Evolutionary conservation across 2,329 filamentous ascomycete genomes (phyloP), one percentile per base, ranked within the genome.

Genomic region (Taxawa tesnikishii): DNA sequence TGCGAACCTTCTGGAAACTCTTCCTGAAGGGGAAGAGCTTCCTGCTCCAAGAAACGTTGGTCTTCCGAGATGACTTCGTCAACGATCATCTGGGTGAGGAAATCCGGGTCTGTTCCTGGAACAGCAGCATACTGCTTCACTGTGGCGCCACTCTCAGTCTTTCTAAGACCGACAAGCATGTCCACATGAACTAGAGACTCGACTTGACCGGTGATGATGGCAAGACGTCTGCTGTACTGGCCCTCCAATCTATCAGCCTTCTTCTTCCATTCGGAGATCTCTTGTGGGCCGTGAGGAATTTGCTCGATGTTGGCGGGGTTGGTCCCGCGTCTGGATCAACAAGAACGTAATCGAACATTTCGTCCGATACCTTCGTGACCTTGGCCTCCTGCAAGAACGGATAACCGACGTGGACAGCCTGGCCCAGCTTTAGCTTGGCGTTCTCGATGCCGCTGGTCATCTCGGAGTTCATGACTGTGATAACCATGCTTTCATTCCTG

Each of bases 381-480:
- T 88, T 88, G 32, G 83, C 90, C 59, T 98, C 92, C 46, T 93
- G 83, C 41, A 98, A 61, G 61, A 94, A 98, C 1, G 90, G 90
- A 49, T 93, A 98, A 23, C 88, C 87, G 38, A 96, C 82, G 51
- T 84, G 84, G 38, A 93, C 87, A 38, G 78, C 76, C 55, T 88
- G 73, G 27, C 87, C 88, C 27, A 98, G 68, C 50, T 84, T 88
- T 30, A 65, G 60, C 53, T 84, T 83, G 34, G 87, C 87, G 33
- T 72, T 62, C 43, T 82, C 75, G 14, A 77, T 66, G 41, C 73
- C 81, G 29, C 79, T 76, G 21, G 79, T 75, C 36, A 63, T 59
- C 41, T 87, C 83, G 1, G 82, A 73, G 23, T 83, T 79, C 18
- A 77, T 68, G 30, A 98, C 65, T 2, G 83, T 94, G 35, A 96